A percentile compares a stretch with the other conserved stretches of the same genome.
Conservation (phyloP, 371 early-diverging fungal genomes). For the Haplosporangium sp. region DNA sequence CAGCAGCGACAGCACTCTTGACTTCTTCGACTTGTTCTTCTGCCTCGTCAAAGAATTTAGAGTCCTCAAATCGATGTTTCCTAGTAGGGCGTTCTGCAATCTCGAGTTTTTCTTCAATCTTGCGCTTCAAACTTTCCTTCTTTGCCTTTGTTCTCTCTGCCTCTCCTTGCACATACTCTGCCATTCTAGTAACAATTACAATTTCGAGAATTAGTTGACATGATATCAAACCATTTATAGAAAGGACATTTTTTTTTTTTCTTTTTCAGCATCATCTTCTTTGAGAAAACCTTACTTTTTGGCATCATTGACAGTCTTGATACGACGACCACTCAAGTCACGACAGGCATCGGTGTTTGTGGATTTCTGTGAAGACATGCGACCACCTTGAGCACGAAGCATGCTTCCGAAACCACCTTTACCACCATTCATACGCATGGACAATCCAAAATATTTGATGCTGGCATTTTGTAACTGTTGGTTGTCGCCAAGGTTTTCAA, state of each 20-base stretch:
- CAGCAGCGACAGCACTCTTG: conserved; percentile 71
- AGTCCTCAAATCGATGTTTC: conserved; percentile 88
- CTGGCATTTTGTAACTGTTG: background rate
- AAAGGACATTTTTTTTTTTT: too few relatives aligned
- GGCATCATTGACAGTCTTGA: conserved; percentile 91
- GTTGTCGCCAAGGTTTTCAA: background rate
- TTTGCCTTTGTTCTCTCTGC: conserved; percentile 78
- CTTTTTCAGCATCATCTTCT: too few relatives aligned
- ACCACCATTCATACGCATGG: conserved; percentile 75
- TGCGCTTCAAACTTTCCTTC: conserved; percentile 76
- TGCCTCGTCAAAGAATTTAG: conserved; percentile 76
- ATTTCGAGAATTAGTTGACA: background rate
- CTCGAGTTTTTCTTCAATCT: conserved; percentile 86
- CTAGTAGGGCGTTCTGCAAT: conserved; percentile 67
- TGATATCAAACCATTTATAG: background rate
- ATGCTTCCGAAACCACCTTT: conserved; percentile 98
- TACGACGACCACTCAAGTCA: conserved; percentile 91
- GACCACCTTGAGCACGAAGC: conserved; percentile 94
- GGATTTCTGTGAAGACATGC: conserved; percentile 91
- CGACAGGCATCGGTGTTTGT: conserved; percentile 95
- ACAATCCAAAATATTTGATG: conserved; percentile 52
- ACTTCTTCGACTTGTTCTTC: conserved; percentile 82
- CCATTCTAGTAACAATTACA: conserved; percentile 63
- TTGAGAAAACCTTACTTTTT: conserved; percentile 69
- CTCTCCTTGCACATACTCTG: conserved; percentile 80